Evolutionary conservation across 306 rosid genomes (phyloP), one percentile per base, ranked within the genome.

Genomic region (Mucuna pruriens): DNA sequence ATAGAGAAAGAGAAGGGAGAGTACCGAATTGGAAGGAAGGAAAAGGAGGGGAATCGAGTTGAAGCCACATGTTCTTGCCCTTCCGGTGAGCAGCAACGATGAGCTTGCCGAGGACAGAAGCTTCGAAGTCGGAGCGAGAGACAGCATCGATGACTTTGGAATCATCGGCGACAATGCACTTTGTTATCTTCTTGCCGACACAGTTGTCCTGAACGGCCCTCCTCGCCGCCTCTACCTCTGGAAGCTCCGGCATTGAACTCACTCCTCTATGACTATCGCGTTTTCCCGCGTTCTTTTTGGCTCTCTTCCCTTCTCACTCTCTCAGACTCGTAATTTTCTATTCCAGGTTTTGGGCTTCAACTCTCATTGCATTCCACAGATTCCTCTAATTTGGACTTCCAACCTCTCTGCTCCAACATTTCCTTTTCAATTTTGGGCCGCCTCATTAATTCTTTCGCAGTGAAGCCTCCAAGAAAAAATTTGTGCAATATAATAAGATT

Each of bases 181-280:
- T 91, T 33, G 7, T 80, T 38, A 95, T 95, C 86, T 71, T 88
- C 90, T 95, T 95, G 0, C 99, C 97, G 2, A 88, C 38, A 57
- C 97, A 95, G 86, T 93, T 85, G 0, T 91, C 97, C 74, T 87
- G 89, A 1, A 95, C 80, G 61, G 99, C 97, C 72, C 90, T 86
- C 84, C 99, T 90, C 23, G 99, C 97, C 84, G 94, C 99, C 91
- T 95, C 99, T 52, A 95, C 99, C 85, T 95, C 99, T 69, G 99
- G 99, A 34, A 95, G 89, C 84, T 93, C 98, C 39, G 99, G 99
- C 99, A 95, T 95, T 67, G 76, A 49, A 9, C 79, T 76, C 34
- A 0, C 9, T 64, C 52, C 12, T 66, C 25, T 20, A 10, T 49
- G 52, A 76, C 48, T 15, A 33, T 16, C 57, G 45, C 22, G 76